Evolutionary conservation across 306 rosid species (phyloP), one percentile per base, ranked within the genome.

Genomic region (Acmispon strigosus): DNA sequence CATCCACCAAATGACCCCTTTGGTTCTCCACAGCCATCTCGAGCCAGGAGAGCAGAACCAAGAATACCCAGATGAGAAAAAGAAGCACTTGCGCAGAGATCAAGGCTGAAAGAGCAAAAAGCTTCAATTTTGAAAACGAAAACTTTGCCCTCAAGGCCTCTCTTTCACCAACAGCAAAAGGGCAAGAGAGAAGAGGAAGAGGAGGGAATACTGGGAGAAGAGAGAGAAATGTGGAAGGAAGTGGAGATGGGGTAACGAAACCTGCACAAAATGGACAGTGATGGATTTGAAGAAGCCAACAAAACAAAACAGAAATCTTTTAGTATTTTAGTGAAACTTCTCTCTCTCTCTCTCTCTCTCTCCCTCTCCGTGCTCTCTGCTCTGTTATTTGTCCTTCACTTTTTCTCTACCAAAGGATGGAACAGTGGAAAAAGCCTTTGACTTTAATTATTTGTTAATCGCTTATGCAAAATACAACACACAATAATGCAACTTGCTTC

Each of bases 1-100:
- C 80, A 45, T 56, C 66, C 47, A 42, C 64, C 62, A 75, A 61
- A 58, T 34, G 63, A 58, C 34, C 66, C 60, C 76, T 85, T 77
- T 79, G 92, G 51, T 72, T 76, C 81, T 82, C 94, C 83, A 78
- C 84, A 18, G 80, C 85, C 96, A 94, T 90, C 12, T 74, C 34
- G 14, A 66, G 42, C 73, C 42, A 55, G 42, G 6, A 62, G 13
- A 55, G 14, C 18, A 14, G 7, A 52, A 70, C 41, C 41, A 66
- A 62, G 44, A 61, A 78, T 10, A 55, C 82, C 71, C 75, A 76
- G 76, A 62, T 17, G 61, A 71, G 64, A 70, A 27, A 78, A 74
- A 13, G 10, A 44, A 52, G 24, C 10, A 8, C 17, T 20, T 32
- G 24, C 13, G 13, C 53, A 72, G 66, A 81, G 71, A 81, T 69